Conservation (phyloP, 192 early-diverging fungal species). For the Coemansia aciculifera region DNA sequence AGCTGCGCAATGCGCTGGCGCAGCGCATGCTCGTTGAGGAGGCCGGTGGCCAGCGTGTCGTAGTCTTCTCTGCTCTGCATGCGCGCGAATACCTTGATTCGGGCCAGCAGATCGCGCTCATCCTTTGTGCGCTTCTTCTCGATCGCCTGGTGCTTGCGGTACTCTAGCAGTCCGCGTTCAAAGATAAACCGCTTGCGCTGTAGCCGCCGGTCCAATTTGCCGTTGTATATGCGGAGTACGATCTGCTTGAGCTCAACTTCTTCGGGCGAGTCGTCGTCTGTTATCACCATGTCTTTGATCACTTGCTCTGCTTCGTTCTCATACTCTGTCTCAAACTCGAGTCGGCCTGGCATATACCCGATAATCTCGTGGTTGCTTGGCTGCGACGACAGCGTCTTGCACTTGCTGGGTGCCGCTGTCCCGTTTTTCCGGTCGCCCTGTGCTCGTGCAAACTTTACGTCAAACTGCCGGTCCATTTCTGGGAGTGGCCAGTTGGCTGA, state of each 20-base stretch:
- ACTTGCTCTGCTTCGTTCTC: constrained; percentile 93
- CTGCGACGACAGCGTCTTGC: constrained; percentile 73
- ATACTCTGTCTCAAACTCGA: constrained; percentile 94
- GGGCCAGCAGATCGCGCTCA: constrained; percentile 81
- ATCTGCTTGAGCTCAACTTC: constrained; percentile 88
- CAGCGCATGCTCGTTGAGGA: constrained; percentile 70
- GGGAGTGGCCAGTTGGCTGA: constrained; percentile 83
- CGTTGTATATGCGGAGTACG: constrained; percentile 93
- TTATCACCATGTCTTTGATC: constrained; percentile 95
- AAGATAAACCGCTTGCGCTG: constrained; percentile 87
- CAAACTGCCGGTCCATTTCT: constrained; percentile 70
- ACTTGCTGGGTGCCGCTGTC: constrained; percentile 29
- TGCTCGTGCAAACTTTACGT: constrained; percentile 37
- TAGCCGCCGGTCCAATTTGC: constrained; percentile 73
- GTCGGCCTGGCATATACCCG: constrained; percentile 95
- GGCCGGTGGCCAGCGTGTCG: constrained; percentile 72
- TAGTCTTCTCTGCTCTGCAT: constrained; percentile 82
- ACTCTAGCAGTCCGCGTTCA: constrained; percentile 87
- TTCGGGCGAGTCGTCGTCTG: constrained; percentile 80
- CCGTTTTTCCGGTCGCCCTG: constrained; percentile 19
- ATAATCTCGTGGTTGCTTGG: constrained; percentile 95
- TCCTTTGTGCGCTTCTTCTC: constrained; percentile 87
- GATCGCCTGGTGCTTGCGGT: constrained; percentile 69
- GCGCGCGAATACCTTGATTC: constrained; percentile 83
- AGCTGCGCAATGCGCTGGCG: constrained; percentile 79